Evolutionary conservation across 1,139 yeast genomes (phyloP).

Genomic region (Geotrichum bryndzae): DNA sequence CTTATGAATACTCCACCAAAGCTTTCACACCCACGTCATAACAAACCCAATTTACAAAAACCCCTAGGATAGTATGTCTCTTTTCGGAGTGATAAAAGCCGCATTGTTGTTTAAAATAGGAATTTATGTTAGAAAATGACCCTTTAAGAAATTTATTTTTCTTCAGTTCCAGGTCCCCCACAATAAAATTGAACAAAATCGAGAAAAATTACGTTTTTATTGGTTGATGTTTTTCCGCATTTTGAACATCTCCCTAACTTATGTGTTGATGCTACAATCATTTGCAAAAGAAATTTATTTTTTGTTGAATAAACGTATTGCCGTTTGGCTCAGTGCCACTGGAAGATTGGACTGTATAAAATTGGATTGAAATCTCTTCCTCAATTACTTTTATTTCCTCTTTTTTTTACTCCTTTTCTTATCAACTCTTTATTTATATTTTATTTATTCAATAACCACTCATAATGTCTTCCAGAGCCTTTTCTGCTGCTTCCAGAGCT

Average conservation of each 20-base stretch:
- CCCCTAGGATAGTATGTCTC: neutral
- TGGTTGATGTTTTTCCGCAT: neutral
- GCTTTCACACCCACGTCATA: neutral
- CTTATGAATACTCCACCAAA: neutral
- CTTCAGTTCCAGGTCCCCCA: neutral
- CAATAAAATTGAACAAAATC: neutral
- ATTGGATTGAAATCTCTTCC: neutral
- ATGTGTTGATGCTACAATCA: neutral
- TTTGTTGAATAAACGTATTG: neutral
- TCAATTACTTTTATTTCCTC: too few relatives aligned
- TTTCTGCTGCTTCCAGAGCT: conserved; percentile 14
- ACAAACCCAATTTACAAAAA: neutral
- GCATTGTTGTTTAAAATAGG: neutral
- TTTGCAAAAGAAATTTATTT: neutral
- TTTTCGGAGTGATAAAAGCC: neutral
- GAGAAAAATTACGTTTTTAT: neutral
- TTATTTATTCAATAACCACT: neutral
- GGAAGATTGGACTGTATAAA: neutral
- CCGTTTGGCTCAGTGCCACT: neutral
- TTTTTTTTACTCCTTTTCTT: neutral
- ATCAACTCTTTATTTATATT: neutral
- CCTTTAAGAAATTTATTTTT: neutral
- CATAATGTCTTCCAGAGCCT: conserved; percentile 13
- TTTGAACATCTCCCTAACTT: neutral
- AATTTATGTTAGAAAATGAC: neutral